Evolutionary conservation across 768 basidiomycete genomes (phyloP).

Genomic region (Leccinum longicurvipes): DNA sequence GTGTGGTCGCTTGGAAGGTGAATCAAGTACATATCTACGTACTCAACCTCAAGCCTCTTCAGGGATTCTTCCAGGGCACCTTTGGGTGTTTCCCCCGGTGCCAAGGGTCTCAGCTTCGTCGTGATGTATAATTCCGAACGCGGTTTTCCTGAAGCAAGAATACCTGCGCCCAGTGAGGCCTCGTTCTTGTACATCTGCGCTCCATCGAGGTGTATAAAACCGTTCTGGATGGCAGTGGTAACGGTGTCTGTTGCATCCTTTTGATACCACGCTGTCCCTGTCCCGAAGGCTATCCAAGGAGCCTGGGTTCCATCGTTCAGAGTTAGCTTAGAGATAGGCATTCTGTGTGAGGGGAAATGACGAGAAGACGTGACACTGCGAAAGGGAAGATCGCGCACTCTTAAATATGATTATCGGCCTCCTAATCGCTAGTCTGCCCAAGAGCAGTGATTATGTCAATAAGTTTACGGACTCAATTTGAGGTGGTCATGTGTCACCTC

Average conservation of each 20-base stretch:
- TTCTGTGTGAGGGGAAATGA: background rate
- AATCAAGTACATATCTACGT: conserved; percentile 64
- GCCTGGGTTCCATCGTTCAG: conserved; percentile 56
- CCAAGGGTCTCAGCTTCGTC: conserved; percentile 44
- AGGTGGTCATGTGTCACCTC: too few species aligned
- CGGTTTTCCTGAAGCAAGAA: conserved; percentile 47
- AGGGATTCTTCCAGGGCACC: conserved; percentile 52
- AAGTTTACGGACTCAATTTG: too few species aligned
- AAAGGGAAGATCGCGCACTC: too few species aligned
- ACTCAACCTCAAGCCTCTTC: conserved; percentile 48
- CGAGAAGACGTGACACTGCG: too few species aligned
- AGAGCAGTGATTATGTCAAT: too few species aligned
- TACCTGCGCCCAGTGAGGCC: conserved; percentile 46
- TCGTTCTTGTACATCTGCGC: conserved; percentile 61
- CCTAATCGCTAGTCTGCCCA: too few species aligned
- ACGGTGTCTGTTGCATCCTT: conserved; percentile 43
- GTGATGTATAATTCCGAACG: conserved; percentile 60
- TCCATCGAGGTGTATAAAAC: conserved; percentile 62
- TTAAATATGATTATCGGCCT: too few species aligned
- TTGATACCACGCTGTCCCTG: conserved; percentile 51
- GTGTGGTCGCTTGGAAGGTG: conserved; percentile 42
- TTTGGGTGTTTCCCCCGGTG: conserved; percentile 44
- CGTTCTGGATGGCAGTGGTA: conserved; percentile 48
- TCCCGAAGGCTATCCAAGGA: conserved; percentile 63
- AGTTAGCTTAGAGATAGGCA: conserved; percentile 32